phyloP scores from a whole-genome alignment of 2,329 filamentous ascomycete species.

The Aureobasidium melanogenum region DNA sequence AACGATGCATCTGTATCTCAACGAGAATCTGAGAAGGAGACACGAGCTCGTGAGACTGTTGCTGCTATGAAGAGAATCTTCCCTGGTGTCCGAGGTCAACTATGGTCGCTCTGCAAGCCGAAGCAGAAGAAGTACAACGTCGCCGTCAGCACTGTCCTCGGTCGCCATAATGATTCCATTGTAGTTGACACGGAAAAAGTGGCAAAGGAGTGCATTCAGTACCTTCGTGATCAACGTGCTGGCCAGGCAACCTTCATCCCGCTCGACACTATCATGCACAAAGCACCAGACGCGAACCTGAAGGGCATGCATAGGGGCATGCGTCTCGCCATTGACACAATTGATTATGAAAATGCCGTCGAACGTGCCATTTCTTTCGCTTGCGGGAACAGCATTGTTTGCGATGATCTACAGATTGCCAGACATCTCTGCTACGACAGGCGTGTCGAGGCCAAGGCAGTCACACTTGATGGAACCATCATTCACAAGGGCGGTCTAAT shows the following conservation, averaged over 20 bases:
- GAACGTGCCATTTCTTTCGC: slow-evolving; percentile 92
- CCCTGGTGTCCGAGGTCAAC: slow-evolving; percentile 80
- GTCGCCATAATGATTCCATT: slow-evolving; percentile 86
- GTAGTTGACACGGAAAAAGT: slow-evolving; percentile 94
- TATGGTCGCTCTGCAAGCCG: slow-evolving; percentile 86
- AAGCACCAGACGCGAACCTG: slow-evolving; percentile 77
- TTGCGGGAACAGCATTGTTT: slow-evolving; percentile 90
- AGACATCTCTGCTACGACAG: slow-evolving; percentile 83
- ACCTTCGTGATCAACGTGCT: slow-evolving; percentile 81
- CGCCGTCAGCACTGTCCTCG: slow-evolving; percentile 84
- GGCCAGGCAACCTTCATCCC: slow-evolving; percentile 91
- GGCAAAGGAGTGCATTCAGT: slow-evolving; percentile 86
- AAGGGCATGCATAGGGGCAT: slow-evolving; percentile 79
- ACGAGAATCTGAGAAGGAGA: slow-evolving; percentile 76
- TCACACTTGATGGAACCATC: slow-evolving; percentile 88
- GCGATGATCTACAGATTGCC: slow-evolving; percentile 76
- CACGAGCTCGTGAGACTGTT: slow-evolving; percentile 71
- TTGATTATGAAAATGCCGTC: slow-evolving; percentile 81
- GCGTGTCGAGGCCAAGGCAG: slow-evolving; percentile 82
- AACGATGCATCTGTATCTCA: slow-evolving; percentile 76
- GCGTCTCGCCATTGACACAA: slow-evolving; percentile 87
- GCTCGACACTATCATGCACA: slow-evolving; percentile 94
- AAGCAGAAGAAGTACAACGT: slow-evolving; percentile 97
- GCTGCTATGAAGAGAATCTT: slow-evolving; percentile 82
- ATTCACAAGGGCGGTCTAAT: slow-evolving; percentile 96